Evolutionary conservation across 352 stramenopile species (phyloP), one percentile per base, ranked within the genome.

Genomic region (Globisporangium perplexum): DNA sequence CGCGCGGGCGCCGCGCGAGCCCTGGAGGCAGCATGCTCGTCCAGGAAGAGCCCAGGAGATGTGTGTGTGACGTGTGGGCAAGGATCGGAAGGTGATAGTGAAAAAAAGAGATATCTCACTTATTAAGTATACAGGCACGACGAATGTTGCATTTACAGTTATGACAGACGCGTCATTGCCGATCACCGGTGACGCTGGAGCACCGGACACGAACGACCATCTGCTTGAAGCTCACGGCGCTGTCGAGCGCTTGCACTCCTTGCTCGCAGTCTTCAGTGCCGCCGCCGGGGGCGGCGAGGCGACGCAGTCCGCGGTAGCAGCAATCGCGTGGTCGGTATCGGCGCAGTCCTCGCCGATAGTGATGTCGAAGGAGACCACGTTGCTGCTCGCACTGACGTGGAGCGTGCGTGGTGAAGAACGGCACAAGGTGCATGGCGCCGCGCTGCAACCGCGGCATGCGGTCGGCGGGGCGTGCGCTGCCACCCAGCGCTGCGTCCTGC

Each of bases 391-490:
- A 58, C 74, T 81, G 38, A 91, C 52, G n/a, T n/a, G n/a, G n/a
- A n/a, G n/a, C n/a, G n/a, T n/a, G n/a, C 31, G 82, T 82, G 18
- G 80, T 91, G 24, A 93, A 73, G 57, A 93, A 63, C 30, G 81
- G 80, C 53, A 91, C 83, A 43, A 93, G 57, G 60, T 90, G 90
- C 59, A 87, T 89, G 64, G 88, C 82, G 60, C 92, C 77, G 57
- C 86, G 90, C 61, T 90, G 77, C 51, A 93, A 59, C n/a, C 83
- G 55, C 24, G 69, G 61, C 79, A 92, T 90, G 73, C 88, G 77
- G 49, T 86, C 80, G 57, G 88, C 68, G 20, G 81, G 83, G 20
- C 82, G 83, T 20, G 92, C 77, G n/a, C 55, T 84, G 60, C 83
- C 74, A 62, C 90, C 83, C 11, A n/a, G n/a, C n/a, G n/a, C n/a